Conservation (phyloP, 345 rosid species). For the Salix suchowensis region DNA sequence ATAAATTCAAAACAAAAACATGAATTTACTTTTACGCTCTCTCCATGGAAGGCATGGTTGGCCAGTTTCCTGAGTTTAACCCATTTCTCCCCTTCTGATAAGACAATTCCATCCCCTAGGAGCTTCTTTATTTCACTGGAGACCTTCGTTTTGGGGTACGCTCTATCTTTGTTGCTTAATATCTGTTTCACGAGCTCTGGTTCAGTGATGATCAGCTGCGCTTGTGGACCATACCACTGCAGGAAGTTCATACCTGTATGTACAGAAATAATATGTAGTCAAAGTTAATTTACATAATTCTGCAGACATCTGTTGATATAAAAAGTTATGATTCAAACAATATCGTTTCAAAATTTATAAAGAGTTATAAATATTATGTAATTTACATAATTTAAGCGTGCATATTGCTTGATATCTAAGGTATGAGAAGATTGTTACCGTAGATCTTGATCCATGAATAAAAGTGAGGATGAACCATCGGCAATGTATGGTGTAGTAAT, state of each 20-base stretch:
- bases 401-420: not conserved
- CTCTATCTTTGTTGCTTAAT: constrained; percentile 30
- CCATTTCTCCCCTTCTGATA: constrained; percentile 39
- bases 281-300: not conserved
- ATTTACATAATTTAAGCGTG: not conserved
- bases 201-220: constrained; percentile 36
- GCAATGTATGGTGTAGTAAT: not conserved
- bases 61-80: constrained; percentile 37
- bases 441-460: constrained; percentile 11
- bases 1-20: not conserved
- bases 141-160: constrained; percentile 3
- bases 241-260: constrained; percentile 33
- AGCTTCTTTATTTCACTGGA: constrained; percentile 10
- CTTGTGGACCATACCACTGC: constrained; percentile 32
- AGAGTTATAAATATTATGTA: no score
- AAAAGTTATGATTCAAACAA: not conserved
- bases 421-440: constrained; percentile 2
- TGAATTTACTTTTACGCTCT: constrained; percentile 33
- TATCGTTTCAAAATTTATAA: not conserved
- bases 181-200: constrained; percentile 41
- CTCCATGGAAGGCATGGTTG: constrained; percentile 46
- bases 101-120: constrained; percentile 39
- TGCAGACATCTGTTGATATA: not conserved
- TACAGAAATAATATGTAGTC: not conserved
- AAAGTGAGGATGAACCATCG: constrained; percentile 6